phyloP scores from a whole-genome alignment of 495 filamentous ascomycete genomes.

The Pyrenula aspistea region DNA sequence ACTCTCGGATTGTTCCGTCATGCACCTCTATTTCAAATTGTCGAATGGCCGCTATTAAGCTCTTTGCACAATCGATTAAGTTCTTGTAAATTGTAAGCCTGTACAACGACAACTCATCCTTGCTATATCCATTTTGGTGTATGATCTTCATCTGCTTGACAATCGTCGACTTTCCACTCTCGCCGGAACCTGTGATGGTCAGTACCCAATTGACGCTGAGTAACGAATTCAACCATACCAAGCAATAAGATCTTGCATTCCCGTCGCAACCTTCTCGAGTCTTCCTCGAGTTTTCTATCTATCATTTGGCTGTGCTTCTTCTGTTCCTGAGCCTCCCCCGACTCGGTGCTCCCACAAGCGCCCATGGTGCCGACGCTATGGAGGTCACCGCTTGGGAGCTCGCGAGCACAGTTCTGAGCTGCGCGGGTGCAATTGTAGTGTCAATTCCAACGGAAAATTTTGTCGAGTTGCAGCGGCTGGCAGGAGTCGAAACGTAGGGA shows the following conservation, averaged over 20 bases:
- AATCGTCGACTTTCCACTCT: constrained; percentile 97
- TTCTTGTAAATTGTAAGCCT: constrained; percentile 97
- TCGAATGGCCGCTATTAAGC: constrained; percentile 75
- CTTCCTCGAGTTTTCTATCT: constrained; percentile 84
- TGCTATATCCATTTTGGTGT: constrained; percentile 89
- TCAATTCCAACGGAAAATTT: not conserved
- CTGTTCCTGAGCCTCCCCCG: constrained; percentile 71
- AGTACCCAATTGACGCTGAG: constrained; percentile 2
- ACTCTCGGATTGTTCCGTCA: constrained; percentile 56
- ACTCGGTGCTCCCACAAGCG: constrained; percentile 69
- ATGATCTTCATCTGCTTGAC: constrained; percentile 99
- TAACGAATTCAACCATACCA: constrained; percentile 42
- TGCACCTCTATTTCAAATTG: constrained; percentile 74
- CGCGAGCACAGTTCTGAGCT: not conserved
- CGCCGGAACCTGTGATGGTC: constrained; percentile 67
- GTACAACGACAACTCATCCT: constrained; percentile 84
- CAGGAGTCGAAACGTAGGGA: not conserved
- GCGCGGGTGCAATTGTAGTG: not conserved
- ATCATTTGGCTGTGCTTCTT: constrained; percentile 91
- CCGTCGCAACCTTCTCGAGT: constrained; percentile 74
- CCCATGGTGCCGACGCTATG: constrained; percentile 56
- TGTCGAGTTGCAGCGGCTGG: not conserved
- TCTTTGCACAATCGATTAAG: constrained; percentile 87
- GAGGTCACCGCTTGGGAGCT: constrained; percentile 5
- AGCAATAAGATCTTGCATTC: constrained; percentile 98